Evolutionary conservation across 2,329 filamentous ascomycete genomes (phyloP), one percentile per base, ranked within the genome.

Genomic region (Penicillium sp.): DNA sequence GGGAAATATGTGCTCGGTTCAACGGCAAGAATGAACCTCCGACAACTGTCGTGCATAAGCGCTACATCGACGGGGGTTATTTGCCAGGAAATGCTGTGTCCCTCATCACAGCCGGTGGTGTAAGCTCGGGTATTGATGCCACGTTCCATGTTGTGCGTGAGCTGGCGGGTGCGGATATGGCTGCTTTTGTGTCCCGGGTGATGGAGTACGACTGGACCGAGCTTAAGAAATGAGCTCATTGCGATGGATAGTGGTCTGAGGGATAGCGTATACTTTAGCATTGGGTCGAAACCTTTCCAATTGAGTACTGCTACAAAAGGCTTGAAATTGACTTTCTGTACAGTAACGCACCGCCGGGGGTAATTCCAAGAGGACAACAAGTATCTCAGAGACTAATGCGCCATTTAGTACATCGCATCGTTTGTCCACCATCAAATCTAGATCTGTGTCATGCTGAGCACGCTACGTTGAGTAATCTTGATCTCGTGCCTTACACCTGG

Each of bases 61-160:
- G 65, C 48, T 67, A 63, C 47, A 31, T 62, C 18, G 59, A 67
- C 43, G 60, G 60, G 1, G 63, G 63, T 8, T 40, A 49, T 12
- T 15, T 64, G 18, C 51, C 53, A 15, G 56, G 59, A 7, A 81
- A 82, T 58, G 82, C 84, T 20, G 76, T 87, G 73, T 77, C 90
- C 61, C 87, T 96, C 62, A 86, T 96, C 68, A 96, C 91, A 61
- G 84, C 85, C 62, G 89, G 89, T 63, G 91, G 90, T 62, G 81
- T 90, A 64, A 88, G 86, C 71, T 86, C 88, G 75, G 90, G 91
- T 71, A 79, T 95, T 53, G 91, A 96, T 80, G 91, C 91, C 53
- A 82, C 88, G 64, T 78, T 95, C 77, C 94, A 96, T 79, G 81
- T 96, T 71, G 87, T 95, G 73, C 89, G 88, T 74, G 89, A 90